A percentile compares a stretch with the other conserved stretches of the same genome.
Conservation (phyloP, 2,329 filamentous ascomycete genomes). For the Graphiopsis chlorocephala region DNA sequence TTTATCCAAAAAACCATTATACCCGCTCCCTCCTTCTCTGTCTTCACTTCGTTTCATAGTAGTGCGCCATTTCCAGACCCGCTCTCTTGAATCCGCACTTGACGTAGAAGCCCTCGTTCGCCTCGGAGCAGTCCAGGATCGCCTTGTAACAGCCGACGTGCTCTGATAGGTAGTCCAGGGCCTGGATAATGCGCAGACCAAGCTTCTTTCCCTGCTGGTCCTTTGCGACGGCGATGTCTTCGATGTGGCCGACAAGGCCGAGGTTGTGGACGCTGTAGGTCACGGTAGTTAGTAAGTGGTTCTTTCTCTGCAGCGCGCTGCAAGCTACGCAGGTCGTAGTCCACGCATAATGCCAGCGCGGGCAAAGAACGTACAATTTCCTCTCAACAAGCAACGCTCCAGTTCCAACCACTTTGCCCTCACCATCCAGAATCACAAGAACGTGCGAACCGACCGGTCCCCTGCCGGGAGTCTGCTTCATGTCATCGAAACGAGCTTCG, state of each 20-base stretch:
- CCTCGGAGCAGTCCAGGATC: slow-evolving; percentile 93
- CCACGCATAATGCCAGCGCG: not conserved
- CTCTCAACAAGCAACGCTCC: slow-evolving; percentile 88
- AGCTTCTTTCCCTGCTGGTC: slow-evolving; percentile 98
- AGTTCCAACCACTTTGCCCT: slow-evolving; percentile 75
- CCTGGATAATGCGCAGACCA: slow-evolving; percentile 87
- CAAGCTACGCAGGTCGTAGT: not conserved
- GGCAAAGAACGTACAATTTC: slow-evolving; percentile 69
- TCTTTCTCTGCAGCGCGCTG: not conserved
- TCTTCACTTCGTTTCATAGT: slow-evolving; percentile 54
- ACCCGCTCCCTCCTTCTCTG: too few species aligned
- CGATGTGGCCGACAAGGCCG: slow-evolving; percentile 87
- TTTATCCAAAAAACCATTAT: not conserved
- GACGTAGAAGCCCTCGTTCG: slow-evolving; percentile 95
- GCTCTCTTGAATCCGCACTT: slow-evolving; percentile 95
- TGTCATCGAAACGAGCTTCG: slow-evolving; percentile 77
- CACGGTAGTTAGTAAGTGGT: not conserved
- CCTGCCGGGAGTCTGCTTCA: slow-evolving; percentile 51
- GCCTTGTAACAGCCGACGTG: slow-evolving; percentile 94
- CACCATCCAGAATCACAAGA: slow-evolving; percentile 76
- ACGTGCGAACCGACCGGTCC: slow-evolving; percentile 71
- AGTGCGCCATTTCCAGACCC: slow-evolving; percentile 95
- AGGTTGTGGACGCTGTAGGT: slow-evolving; percentile 66
- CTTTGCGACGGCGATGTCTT: slow-evolving; percentile 93
- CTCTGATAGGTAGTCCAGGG: slow-evolving; percentile 82